These are phyloP conservation scores for Penicillium angulare DNA, from an alignment of 495 filamentous ascomycete genomes.

Conservation along the genomic window DNA sequence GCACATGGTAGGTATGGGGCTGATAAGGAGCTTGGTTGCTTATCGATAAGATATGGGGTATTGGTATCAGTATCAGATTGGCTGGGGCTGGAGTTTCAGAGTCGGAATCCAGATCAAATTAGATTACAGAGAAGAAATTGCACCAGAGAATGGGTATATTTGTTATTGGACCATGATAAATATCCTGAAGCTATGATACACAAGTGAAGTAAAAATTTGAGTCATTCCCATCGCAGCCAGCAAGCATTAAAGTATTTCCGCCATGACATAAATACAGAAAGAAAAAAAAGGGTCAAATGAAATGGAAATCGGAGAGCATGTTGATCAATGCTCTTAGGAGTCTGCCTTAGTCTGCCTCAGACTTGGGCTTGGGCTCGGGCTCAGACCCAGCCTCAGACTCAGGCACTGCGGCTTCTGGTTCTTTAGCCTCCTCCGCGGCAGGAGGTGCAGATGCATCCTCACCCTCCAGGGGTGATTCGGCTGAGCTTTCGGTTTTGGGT, in stretches of 20 bases:
- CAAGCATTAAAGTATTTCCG: slow-evolving; percentile 5
- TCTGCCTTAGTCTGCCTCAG: slow-evolving; percentile 1
- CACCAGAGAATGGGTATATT: slow-evolving; percentile 38
- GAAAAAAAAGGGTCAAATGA: not conserved
- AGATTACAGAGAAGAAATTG: too few species aligned
- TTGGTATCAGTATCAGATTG: too few species aligned
- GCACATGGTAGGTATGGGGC: too few species aligned
- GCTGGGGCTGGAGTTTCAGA: too few species aligned
- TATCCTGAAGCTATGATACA: slow-evolving; percentile 30
- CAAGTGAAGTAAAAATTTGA: slow-evolving; percentile 2
- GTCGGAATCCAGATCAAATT: too few species aligned
- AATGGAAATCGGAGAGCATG: not conserved
- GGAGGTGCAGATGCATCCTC: slow-evolving; percentile 11
- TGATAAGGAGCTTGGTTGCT: too few species aligned
- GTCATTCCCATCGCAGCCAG: slow-evolving; percentile 6
- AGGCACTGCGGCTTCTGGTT: not conserved
- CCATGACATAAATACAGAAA: slow-evolving; percentile 4
- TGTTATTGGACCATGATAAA: slow-evolving; percentile 34
- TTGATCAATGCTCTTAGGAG: not conserved
- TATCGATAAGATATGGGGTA: too few species aligned
- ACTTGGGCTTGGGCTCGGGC: not conserved
- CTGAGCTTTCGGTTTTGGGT: too few species aligned
- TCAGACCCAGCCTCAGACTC: slow-evolving; percentile 13
- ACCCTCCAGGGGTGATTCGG: slow-evolving; percentile 4
- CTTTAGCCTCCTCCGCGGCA: slow-evolving; percentile 6